Percentiles rank a stretch among this genome's conserved stretches.
These are phyloP conservation scores for Scheffersomyces amazonensis DNA, from an alignment of 805 yeast species.

Conservation along the genomic window DNA sequence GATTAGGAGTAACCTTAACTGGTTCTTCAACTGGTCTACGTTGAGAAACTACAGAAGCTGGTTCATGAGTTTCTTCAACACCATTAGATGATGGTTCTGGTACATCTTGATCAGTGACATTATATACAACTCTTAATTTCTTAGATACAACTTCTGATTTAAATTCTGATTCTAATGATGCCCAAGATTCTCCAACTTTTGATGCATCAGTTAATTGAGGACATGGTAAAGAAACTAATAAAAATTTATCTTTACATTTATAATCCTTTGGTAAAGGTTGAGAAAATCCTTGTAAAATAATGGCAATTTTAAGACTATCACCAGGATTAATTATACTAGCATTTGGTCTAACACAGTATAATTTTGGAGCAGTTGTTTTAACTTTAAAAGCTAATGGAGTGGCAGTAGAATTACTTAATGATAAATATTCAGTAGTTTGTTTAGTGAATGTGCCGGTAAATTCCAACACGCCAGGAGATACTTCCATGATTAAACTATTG, in stretches of 20 bases:
- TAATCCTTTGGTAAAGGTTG: slow-evolving; percentile 71
- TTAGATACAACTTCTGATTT: slow-evolving; percentile 56
- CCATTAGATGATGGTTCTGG: slow-evolving; percentile 7
- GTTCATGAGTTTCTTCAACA: slow-evolving; percentile 5
- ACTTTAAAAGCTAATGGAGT: slow-evolving; percentile 85
- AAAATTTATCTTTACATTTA: slow-evolving; percentile 89
- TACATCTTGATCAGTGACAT: slow-evolving; percentile 27
- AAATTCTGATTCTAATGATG: slow-evolving; percentile 60
- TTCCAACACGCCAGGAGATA: slow-evolving; percentile 69
- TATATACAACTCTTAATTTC: slow-evolving; percentile 64
- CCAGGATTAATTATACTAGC: slow-evolving; percentile 81
- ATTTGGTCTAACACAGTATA: slow-evolving; percentile 95
- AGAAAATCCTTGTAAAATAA: slow-evolving; percentile 80
- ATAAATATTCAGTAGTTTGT: slow-evolving; percentile 62
- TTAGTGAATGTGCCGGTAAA: slow-evolving; percentile 78
- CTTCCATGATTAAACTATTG: slow-evolving; percentile 49
- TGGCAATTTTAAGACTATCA: slow-evolving; percentile 65
- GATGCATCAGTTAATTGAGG: slow-evolving; percentile 54
- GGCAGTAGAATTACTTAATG: slow-evolving; percentile 52
- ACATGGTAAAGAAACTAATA: slow-evolving; percentile 82
- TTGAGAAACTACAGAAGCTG: slow-evolving; percentile 1
- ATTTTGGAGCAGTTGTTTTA: slow-evolving; percentile 95
- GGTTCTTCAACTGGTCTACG: slow-evolving; percentile 6
- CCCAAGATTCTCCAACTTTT: slow-evolving; percentile 70
- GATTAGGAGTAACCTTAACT: background rate